Evolutionary conservation across 208 protist genomes (phyloP), one percentile per base, ranked within the genome.

Genomic region (Acanthamoeba divionensis): DNA sequence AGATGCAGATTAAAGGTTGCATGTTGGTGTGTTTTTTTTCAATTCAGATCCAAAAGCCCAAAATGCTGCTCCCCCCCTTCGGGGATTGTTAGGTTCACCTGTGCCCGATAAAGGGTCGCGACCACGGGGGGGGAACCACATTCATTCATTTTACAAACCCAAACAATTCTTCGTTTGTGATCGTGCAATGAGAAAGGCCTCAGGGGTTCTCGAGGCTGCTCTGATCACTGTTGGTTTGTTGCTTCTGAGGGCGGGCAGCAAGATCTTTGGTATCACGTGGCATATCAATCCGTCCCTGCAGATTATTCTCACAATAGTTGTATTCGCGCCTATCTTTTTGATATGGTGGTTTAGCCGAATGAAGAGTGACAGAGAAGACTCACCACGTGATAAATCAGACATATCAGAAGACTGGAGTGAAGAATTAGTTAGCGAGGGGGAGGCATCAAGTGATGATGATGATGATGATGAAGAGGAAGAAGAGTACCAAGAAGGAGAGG

Each of bases 211-310:
- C 41, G 73, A 82, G 44, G 73, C 73, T 5, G 73, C 47, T n/a
- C 73, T 82, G 1, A 54, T 82, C 3, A 82, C 73, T 54, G 44
- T 82, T 7, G 73, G 73, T n/a, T 54, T 82, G 8, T 33, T 82
- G 48, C 36, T 82, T 41, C 44, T 82, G 73, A 26, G 73, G 3
- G 48, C 47, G 5, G 29, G 36, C 13, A 54, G 48, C 26, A 82
- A 26, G 12, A 29, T 36, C 29, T 82, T 60, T 29, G 73, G 73
- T 29, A 47, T 82, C 47, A 45, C 73, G 10, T 82, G 73, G 73
- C 73, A 82, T 33, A 15, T 44, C 48, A 82, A 82, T 38, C 15
- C 73, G 47, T 36, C 54, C 24, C 38, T 82, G 29, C 73, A 82
- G 73, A 0, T 60, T n/a, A 8, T 54, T 8, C 73, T 82, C 41